A percentile compares a stretch with the other conserved stretches of the same genome.
These are phyloP conservation scores for Cadophora malorum DNA, from an alignment of 2,329 filamentous ascomycete genomes.

Conservation along the genomic window DNA sequence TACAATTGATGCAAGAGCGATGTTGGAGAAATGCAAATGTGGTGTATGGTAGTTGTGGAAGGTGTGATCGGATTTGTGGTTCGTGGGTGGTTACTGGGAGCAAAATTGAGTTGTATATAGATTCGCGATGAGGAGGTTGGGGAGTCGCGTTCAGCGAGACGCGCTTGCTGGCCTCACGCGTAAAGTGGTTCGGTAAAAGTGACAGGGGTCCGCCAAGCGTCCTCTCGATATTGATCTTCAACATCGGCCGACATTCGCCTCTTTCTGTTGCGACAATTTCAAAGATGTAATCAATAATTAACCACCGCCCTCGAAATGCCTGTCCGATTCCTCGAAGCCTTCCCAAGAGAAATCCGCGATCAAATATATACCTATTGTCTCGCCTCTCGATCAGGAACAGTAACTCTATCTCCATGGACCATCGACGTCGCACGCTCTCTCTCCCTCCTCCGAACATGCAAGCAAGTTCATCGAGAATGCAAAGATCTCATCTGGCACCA, in stretches of 20 bases:
- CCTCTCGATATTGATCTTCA: not conserved
- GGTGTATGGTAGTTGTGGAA: slow-evolving; percentile 25
- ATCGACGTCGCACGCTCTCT: slow-evolving; percentile 39
- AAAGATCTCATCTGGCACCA: slow-evolving; percentile 43
- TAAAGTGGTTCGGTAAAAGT: slow-evolving; percentile 38
- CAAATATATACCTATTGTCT: slow-evolving; percentile 42
- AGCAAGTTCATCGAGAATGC: slow-evolving; percentile 42
- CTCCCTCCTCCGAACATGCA: slow-evolving; percentile 42
- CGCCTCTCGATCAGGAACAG: slow-evolving; percentile 33
- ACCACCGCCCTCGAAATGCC: slow-evolving; percentile 25
- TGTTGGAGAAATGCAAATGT: slow-evolving; percentile 24
- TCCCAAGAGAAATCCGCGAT: slow-evolving; percentile 43
- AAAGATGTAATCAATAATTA: slow-evolving; percentile 1
- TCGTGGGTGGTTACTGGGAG: slow-evolving; percentile 29
- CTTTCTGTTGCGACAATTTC: not conserved
- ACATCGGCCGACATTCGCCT: not conserved
- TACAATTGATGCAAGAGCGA: slow-evolving; percentile 34
- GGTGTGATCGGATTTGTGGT: slow-evolving; percentile 34
- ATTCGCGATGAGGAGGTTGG: slow-evolving; percentile 32
- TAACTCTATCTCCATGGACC: slow-evolving; percentile 40
- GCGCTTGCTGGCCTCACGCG: slow-evolving; percentile 35
- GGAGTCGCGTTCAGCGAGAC: slow-evolving; percentile 32
- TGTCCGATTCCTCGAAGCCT: slow-evolving; percentile 35
- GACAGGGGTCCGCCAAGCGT: slow-evolving; percentile 15
- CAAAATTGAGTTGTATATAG: slow-evolving; percentile 21